Percentiles rank a stretch among this genome's conserved stretches.
These are phyloP conservation scores for Inga leiocalycina DNA, from an alignment of 306 rosid species.

Conservation along the genomic window DNA sequence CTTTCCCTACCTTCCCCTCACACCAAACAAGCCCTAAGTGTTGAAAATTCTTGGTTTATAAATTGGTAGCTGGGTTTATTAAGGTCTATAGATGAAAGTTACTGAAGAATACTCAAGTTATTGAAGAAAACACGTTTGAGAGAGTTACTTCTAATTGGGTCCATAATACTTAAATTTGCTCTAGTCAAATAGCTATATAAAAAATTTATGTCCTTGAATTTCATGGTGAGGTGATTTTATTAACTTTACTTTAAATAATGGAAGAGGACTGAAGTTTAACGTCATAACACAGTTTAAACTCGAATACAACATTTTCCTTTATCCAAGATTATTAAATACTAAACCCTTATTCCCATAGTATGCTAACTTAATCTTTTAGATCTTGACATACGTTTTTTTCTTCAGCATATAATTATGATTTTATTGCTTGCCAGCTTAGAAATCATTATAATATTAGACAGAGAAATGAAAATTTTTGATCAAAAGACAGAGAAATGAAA, in stretches of 20 bases:
- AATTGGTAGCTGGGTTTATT: background rate
- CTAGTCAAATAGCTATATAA: no score
- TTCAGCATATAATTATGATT: background rate
- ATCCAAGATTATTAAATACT: background rate
- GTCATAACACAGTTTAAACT: background rate
- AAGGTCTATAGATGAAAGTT: background rate
- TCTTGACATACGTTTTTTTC: background rate
- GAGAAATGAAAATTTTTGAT: conserved; percentile 31
- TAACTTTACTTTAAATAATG: no score
- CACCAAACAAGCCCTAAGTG: no score
- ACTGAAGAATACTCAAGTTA: no score
- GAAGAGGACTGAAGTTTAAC: background rate
- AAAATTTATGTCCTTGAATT: no score
- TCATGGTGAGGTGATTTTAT: background rate
- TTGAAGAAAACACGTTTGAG: no score
- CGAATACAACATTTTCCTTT: background rate
- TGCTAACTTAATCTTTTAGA: background rate
- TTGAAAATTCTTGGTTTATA: background rate
- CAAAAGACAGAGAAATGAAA: conserved; percentile 36
- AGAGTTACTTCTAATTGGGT: no score
- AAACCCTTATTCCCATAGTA: background rate
- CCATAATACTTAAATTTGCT: no score
- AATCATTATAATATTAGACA: conserved; percentile 24
- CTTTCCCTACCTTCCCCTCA: no score
- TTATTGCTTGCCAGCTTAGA: conserved; percentile 41